Evolutionary conservation across 305 asterid species (phyloP), one percentile per base, ranked within the genome.

Genomic region (Caryopteris hybrid): DNA sequence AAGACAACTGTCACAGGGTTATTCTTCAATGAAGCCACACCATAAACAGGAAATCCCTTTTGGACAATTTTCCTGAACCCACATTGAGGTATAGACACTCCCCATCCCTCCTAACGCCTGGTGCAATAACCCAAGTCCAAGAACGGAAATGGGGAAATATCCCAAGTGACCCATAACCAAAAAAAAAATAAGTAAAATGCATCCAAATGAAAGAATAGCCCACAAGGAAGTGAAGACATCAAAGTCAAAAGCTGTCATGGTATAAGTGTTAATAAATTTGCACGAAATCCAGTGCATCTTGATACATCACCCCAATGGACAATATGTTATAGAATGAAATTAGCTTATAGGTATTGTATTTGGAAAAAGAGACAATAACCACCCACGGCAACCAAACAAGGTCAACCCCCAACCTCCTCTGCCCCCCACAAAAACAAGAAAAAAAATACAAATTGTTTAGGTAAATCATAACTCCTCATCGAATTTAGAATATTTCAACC

Each of bases 11-110:
- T 42, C 38, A 20, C n/a, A 43, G 29, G 57, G 57, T 56, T 62
- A 62, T 50, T 20, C 75, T 52, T 38, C 11, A 59, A 66, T n/a
- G 53, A 36, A 69, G 73, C 64, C 43, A 52, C 57, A 70, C 70
- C 74, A 63, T 60, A 61, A 46, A 47, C 43, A 23, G 67, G 71
- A 64, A 51, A 72, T 17, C 65, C 61, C n/a, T 68, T 17, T 31
- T 60, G 45, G 45, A 71, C 33, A 58, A 3, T 52, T 34, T 33
- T 27, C 59, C 70, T 13, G 52, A 64, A 58, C 51, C 59, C 70
- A 64, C 16, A 21, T 57, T 23, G n/a, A 62, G 74, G 55, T 38
- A 50, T 25, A 47, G 36, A 69, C 16, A 69, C 51, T n/a, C 56
- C 56, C 71, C 61, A 46, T 36, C 75, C 69, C 38, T 38, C 67